Evolutionary conservation across 805 yeast genomes (phyloP).

Genomic region (Metschnikowia vanudenii): DNA sequence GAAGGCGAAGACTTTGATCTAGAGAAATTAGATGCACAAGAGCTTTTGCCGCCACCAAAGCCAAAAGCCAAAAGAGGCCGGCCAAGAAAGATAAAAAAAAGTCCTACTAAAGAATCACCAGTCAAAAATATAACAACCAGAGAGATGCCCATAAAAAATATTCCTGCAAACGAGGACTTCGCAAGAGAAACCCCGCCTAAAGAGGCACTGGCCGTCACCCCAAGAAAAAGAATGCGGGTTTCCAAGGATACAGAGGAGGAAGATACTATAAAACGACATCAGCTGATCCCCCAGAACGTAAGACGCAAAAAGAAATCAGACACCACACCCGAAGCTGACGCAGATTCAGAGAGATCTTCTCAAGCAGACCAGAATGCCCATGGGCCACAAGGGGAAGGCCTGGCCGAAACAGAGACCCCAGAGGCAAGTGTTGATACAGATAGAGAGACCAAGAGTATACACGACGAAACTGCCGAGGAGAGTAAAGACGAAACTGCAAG

Average conservation of each 20-base stretch:
- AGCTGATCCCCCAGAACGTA: constrained; percentile 8
- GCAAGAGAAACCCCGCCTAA: constrained; percentile 6
- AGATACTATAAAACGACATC: constrained; percentile 12
- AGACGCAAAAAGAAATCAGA: constrained; percentile 23
- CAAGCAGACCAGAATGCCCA: neutral
- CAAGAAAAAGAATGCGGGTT: constrained; percentile 18
- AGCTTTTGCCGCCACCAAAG: constrained; percentile 7
- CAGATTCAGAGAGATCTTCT: neutral
- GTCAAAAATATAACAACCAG: constrained; percentile 1
- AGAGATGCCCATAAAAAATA: neutral
- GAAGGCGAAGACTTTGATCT: constrained; percentile 19
- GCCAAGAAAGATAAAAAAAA: constrained; percentile 13
- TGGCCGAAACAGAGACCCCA: neutral
- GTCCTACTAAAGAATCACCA: constrained; percentile 13
- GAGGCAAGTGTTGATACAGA: neutral
- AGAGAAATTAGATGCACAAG: constrained; percentile 19
- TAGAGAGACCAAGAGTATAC: neutral
- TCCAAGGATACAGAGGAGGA: constrained; percentile 20
- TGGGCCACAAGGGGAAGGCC: neutral
- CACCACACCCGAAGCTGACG: constrained; percentile 11
- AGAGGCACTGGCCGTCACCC: constrained; percentile 9
- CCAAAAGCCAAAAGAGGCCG: constrained; percentile 2
- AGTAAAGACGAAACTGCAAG: neutral
- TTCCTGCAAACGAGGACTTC: too few species aligned
- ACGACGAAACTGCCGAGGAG: neutral